A percentile compares a stretch with the other conserved stretches of the same genome.
These are phyloP conservation scores for Primulina tabacum DNA, from an alignment of 257 asterid species.

Conservation along the genomic window DNA sequence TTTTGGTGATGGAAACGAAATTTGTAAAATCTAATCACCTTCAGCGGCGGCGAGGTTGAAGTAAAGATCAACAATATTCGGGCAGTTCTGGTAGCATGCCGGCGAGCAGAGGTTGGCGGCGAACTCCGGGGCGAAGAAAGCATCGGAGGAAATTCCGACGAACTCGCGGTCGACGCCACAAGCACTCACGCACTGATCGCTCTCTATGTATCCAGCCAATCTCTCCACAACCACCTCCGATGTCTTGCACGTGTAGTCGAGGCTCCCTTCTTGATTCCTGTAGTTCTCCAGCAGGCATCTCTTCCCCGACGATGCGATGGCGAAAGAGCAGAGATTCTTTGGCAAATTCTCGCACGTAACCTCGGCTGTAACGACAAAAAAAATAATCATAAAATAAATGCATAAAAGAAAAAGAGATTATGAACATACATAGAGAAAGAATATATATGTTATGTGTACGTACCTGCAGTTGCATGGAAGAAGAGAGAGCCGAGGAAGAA, in stretches of 20 bases:
- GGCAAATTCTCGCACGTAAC: slow-evolving; percentile 69
- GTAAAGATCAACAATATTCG: slow-evolving; percentile 71
- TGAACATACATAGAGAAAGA: too few species aligned
- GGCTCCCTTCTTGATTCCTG: slow-evolving; percentile 27
- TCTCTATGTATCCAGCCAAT: slow-evolving; percentile 56
- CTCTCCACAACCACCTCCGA: slow-evolving; percentile 56
- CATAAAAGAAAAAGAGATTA: too few species aligned
- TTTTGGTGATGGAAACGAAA: background rate
- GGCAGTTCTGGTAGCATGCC: slow-evolving; percentile 55
- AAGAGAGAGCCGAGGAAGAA: slow-evolving; percentile 37
- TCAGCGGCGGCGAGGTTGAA: slow-evolving; percentile 75
- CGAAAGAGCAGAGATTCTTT: slow-evolving; percentile 44
- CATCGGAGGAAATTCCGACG: slow-evolving; percentile 81
- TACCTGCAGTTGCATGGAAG: slow-evolving; percentile 48
- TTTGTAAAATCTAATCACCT: slow-evolving; percentile 34
- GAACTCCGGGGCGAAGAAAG: slow-evolving; percentile 51
- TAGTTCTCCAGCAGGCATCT: slow-evolving; percentile 65
- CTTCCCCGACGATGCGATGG: slow-evolving; percentile 62
- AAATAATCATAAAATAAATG: too few species aligned
- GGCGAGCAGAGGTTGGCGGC: slow-evolving; percentile 60
- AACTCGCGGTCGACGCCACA: slow-evolving; percentile 58
- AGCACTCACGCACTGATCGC: slow-evolving; percentile 51
- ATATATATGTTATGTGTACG: background rate
- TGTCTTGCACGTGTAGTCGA: slow-evolving; percentile 51
- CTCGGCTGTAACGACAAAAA: slow-evolving; percentile 6